These are phyloP conservation scores for Carex pumila DNA, from an alignment of 176 grass and related monocot species.

Conservation along the genomic window DNA sequence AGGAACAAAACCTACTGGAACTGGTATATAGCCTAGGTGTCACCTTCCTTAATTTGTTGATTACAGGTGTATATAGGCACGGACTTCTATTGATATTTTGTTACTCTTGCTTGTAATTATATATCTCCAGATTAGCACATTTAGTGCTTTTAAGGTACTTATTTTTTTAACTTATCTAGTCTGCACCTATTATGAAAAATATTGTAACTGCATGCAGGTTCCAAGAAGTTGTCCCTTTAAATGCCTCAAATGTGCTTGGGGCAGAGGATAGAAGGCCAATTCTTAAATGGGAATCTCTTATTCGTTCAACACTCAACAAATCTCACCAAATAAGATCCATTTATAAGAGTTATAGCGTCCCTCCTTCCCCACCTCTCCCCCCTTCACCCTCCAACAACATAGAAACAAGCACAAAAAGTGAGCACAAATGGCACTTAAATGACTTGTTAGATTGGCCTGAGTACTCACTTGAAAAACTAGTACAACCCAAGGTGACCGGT, in stretches of 20 bases:
- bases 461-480: constrained; percentile 32
- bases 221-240: constrained; percentile 67
- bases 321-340: constrained; percentile 27
- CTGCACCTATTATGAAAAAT: background rate
- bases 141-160: background rate
- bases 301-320: constrained; percentile 53
- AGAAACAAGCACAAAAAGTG: background rate
- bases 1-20: background rate
- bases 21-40: background rate
- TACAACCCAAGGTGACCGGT: background rate
- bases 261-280: constrained; percentile 51
- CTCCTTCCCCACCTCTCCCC: constrained; percentile 31
- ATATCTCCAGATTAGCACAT: background rate
- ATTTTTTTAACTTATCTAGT: background rate
- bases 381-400: background rate
- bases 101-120: background rate
- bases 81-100: background rate
- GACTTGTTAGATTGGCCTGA: constrained; percentile 52
- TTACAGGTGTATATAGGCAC: background rate
- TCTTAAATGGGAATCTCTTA: constrained; percentile 51
- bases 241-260: constrained; percentile 55
- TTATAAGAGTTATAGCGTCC: constrained; percentile 62
- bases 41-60: background rate
- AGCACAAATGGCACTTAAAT: background rate
- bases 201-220: constrained; percentile 28